These are phyloP conservation scores for Pyricularia pennisetigena DNA, from an alignment of 2,329 filamentous ascomycete species.

Conservation along the genomic window DNA sequence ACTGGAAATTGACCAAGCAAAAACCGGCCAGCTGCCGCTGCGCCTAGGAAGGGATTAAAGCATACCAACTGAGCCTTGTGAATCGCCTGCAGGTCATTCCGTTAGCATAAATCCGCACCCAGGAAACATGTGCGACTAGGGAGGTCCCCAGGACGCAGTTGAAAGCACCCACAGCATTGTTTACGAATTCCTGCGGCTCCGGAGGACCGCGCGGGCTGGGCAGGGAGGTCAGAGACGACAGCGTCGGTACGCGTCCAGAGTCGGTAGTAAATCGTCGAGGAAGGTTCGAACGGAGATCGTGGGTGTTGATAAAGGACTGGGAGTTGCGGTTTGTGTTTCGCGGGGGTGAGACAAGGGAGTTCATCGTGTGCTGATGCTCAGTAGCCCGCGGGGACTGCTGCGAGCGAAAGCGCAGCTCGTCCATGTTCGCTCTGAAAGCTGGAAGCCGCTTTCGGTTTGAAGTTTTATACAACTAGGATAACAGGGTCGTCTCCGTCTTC, in stretches of 20 bases:
- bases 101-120: constrained; percentile 2
- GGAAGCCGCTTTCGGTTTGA: not conserved
- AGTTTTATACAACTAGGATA: not conserved
- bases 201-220: constrained; percentile 34
- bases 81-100: constrained; percentile 37
- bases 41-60: constrained; percentile 10
- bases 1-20: not conserved
- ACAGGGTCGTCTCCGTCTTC: constrained; percentile 15
- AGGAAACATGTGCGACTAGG: not conserved
- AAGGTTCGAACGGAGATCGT: constrained; percentile 67
- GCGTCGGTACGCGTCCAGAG: constrained; percentile 69
- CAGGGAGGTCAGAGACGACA: constrained; percentile 53
- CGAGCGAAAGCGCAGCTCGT: constrained; percentile 69
- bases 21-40: not conserved
- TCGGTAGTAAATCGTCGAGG: constrained; percentile 93
- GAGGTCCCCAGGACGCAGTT: not conserved
- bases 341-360: constrained; percentile 63
- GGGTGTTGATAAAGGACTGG: constrained; percentile 39
- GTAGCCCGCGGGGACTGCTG: constrained; percentile 74
- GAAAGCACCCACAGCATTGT: constrained; percentile 10
- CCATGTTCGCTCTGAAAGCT: constrained; percentile 46
- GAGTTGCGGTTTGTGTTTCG: constrained; percentile 54
- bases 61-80: constrained; percentile 73
- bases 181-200: constrained; percentile 40
- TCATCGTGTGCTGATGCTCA: constrained; percentile 43